Conservation (phyloP, 768 basidiomycete genomes). For the Lentinula sp. region DNA sequence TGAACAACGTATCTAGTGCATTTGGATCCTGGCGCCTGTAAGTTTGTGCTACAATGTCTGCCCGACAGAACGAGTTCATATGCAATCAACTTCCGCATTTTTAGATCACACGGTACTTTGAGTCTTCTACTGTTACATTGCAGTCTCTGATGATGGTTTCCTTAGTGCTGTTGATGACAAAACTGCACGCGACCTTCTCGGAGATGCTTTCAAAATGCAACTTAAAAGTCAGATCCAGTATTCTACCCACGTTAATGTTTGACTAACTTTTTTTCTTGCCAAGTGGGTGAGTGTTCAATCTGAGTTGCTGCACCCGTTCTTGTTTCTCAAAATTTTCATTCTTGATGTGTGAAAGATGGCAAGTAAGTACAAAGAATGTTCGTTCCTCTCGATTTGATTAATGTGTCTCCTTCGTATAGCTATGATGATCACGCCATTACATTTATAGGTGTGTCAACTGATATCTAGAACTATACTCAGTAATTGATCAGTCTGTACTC, state of each 20-base stretch:
- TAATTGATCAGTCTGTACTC: neutral
- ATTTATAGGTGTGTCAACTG: constrained; percentile 41
- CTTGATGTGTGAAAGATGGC: constrained; percentile 34
- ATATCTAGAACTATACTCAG: neutral
- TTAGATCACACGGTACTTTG: constrained; percentile 10
- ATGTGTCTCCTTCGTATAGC: constrained; percentile 19
- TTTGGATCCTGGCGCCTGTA: constrained; percentile 66
- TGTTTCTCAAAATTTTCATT: neutral
- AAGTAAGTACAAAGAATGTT: constrained; percentile 32
- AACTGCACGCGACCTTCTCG: constrained; percentile 57
- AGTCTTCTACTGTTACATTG: neutral
- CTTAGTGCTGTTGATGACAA: constrained; percentile 56
- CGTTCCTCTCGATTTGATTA: neutral
- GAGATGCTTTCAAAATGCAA: constrained; percentile 59
- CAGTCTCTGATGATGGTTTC: neutral
- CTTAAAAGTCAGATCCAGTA: constrained; percentile 42
- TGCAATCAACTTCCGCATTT: neutral
- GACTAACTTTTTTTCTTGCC: constrained; percentile 4
- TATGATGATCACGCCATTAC: constrained; percentile 56
- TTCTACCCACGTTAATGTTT: neutral
- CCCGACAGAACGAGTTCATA: neutral
- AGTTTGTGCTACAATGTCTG: constrained; percentile 10
- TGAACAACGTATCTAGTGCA: constrained; percentile 21
- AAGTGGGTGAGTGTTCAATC: constrained; percentile 35
- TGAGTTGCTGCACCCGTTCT: neutral